Evolutionary conservation across 176 grass and related monocot genomes (phyloP), one percentile per base, ranked within the genome.

Genomic region (Aechmea fasciata): DNA sequence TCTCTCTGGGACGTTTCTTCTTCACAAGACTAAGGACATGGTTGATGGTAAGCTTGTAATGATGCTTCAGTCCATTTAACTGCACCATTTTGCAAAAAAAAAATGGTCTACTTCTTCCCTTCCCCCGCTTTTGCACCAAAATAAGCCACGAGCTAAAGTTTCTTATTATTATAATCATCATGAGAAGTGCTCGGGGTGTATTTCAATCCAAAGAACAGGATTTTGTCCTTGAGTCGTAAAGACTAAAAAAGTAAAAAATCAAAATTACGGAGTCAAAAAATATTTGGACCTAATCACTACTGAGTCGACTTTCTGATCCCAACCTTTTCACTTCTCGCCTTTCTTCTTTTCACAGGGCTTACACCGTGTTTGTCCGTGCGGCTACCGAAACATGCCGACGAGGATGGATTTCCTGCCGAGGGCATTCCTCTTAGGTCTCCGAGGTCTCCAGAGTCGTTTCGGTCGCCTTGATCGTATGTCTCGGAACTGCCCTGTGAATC

Each of bases 21-120:
- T 96, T 80, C 93, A 96, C 66, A 96, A 87, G 73, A 96, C 93
- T 11, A 96, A 96, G 86, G 93, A 96, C 73, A 92, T 96, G 86
- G 76, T 70, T 68, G 89, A 96, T 83, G 93, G 93, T 96, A 78
- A 59, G 73, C 0, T 71, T 61, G 19, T 24, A 20, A 19, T 52
- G 25, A 20, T 54, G 12, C 22, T 55, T 70, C 10, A 50, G 71
- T 68, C 70, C 2, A 11, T 63, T 63, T 63, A 50, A 6, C 33
- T 1, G 33, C 33, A 7, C 3, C 33, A 41, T 41, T 41, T 7
- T 41, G 3, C 33, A 6, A 41, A 41, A 41, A 41, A 41, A 41
- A 41, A 0, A 0, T 23, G 22, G 22, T 23, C 22, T 23, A 23
- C 22, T 23, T 23, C 22, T 23, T 23, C n/a, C n/a, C n/a, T n/a